A percentile compares a stretch with the other conserved stretches of the same genome.
These are phyloP conservation scores for Diaporthe destruens DNA, from an alignment of 2,329 filamentous ascomycete species.

Conservation along the genomic window DNA sequence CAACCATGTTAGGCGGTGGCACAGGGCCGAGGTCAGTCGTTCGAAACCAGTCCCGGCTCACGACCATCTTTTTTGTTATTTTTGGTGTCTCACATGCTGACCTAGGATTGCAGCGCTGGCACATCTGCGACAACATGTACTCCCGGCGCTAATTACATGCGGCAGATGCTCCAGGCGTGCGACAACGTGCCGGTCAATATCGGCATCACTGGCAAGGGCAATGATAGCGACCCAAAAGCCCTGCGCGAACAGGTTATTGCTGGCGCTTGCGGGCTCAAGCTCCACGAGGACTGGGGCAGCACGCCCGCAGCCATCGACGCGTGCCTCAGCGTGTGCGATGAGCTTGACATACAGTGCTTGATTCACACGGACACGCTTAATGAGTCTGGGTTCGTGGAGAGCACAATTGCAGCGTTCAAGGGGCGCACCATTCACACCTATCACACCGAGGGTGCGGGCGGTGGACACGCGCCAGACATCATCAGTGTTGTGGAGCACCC, in stretches of 20 bases:
- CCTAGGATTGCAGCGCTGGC: conserved; percentile 70
- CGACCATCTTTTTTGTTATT: conserved; percentile 15
- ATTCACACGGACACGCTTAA: conserved; percentile 98
- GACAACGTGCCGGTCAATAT: conserved; percentile 87
- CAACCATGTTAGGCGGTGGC: conserved; percentile 90
- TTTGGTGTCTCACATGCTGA: conserved; percentile 11
- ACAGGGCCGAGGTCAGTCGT: conserved; percentile 83
- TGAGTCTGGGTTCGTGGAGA: conserved; percentile 96
- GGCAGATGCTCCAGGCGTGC: conserved; percentile 89
- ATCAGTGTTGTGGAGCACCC: conserved; percentile 90
- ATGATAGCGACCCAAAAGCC: conserved; percentile 78
- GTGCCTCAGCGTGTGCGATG: conserved; percentile 87
- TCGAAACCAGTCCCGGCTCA: background rate
- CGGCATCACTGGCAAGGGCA: conserved; percentile 94
- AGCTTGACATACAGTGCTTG: conserved; percentile 91
- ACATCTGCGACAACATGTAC: conserved; percentile 95
- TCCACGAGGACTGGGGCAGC: conserved; percentile 96
- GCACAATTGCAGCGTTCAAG: conserved; percentile 88
- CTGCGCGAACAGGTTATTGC: conserved; percentile 85
- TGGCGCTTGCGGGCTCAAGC: conserved; percentile 89
- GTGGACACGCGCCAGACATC: conserved; percentile 95
- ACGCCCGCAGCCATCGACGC: conserved; percentile 93
- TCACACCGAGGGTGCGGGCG: conserved; percentile 95
- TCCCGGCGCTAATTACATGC: conserved; percentile 84
- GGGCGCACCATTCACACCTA: conserved; percentile 94